phyloP scores from a whole-genome alignment of 495 filamentous ascomycete species.

The Penicillium arizonense region DNA sequence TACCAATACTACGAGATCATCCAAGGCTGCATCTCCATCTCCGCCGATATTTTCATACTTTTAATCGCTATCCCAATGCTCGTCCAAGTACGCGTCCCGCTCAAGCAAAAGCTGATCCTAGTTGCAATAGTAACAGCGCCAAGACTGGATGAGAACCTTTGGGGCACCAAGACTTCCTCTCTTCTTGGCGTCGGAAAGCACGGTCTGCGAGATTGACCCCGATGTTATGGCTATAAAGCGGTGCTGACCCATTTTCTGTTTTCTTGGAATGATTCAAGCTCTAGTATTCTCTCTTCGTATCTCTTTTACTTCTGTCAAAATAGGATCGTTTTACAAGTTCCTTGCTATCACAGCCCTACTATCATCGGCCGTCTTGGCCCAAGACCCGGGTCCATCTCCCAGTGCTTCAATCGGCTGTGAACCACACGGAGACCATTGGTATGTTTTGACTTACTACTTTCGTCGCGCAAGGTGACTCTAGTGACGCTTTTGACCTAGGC shows the following conservation, averaged over 20 bases:
- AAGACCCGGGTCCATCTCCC: slow-evolving; percentile 26
- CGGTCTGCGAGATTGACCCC: too few species aligned
- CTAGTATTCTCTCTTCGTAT: too few species aligned
- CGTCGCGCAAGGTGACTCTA: not conserved
- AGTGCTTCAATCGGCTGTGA: slow-evolving; percentile 31
- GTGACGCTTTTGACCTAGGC: not conserved
- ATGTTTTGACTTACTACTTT: not conserved
- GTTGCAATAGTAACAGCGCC: slow-evolving; percentile 6
- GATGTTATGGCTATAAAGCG: not conserved
- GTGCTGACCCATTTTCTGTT: too few species aligned
- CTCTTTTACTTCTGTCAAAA: not conserved
- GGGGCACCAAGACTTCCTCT: slow-evolving; percentile 19
- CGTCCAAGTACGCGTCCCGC: slow-evolving; percentile 53
- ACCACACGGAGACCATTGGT: slow-evolving; percentile 35
- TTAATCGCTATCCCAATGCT: slow-evolving; percentile 62
- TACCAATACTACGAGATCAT: slow-evolving; percentile 54
- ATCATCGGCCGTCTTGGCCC: slow-evolving; percentile 10
- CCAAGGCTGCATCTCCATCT: slow-evolving; percentile 58
- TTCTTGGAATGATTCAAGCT: too few species aligned
- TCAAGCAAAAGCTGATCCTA: slow-evolving; percentile 57
- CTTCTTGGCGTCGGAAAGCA: slow-evolving; percentile 8
- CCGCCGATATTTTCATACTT: slow-evolving; percentile 65
- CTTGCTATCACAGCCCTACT: slow-evolving; percentile 17
- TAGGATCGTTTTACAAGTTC: not conserved
- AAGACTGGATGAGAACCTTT: slow-evolving; percentile 17